Percentiles rank a stretch among this genome's conserved stretches.
Evolutionary conservation across 2,329 filamentous ascomycete genomes (phyloP).

Genomic region (Salinomyces thailandicus): DNA sequence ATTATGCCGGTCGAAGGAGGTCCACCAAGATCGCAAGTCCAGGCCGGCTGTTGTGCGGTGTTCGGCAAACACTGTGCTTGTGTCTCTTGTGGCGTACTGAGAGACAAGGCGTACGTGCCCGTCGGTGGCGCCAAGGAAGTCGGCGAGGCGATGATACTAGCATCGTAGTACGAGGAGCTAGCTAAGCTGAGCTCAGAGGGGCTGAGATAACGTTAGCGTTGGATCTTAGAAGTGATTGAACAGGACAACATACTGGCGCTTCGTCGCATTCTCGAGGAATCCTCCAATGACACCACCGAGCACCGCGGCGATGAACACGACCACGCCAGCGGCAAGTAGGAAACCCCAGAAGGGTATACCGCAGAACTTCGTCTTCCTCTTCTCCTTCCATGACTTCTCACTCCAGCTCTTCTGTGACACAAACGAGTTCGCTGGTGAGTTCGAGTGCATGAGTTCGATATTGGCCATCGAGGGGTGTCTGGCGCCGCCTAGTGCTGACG

Average conservation of each 20-base stretch:
- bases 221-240: too few relatives aligned
- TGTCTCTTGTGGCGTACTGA: slow-evolving; percentile 39
- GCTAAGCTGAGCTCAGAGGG: neutral
- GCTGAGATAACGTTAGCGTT: neutral
- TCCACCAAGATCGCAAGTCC: slow-evolving; percentile 48
- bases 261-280: slow-evolving; percentile 18
- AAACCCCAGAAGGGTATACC: slow-evolving; percentile 28
- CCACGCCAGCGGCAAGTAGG: slow-evolving; percentile 18
- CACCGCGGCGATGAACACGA: slow-evolving; percentile 24
- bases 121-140: slow-evolving; percentile 44
- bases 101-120: slow-evolving; percentile 47
- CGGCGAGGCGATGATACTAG: slow-evolving; percentile 37
- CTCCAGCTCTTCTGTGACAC: slow-evolving; percentile 18
- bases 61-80: slow-evolving; percentile 50
- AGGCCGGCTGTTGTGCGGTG: slow-evolving; percentile 45
- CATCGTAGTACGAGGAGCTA: slow-evolving; percentile 23
- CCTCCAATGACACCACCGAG: slow-evolving; percentile 27
- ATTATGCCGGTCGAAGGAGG: slow-evolving; percentile 20
- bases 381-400: slow-evolving; percentile 30
- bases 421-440: slow-evolving; percentile 1
- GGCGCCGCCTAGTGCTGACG: slow-evolving; percentile 12
- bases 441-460: neutral
- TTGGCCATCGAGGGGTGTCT: slow-evolving; percentile 4
- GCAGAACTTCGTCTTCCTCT: slow-evolving; percentile 26
- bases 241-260: neutral